Percentiles rank a stretch among this genome's conserved stretches.
phyloP scores from a whole-genome alignment of 1,139 yeast species.

The Saccharomyces pastorianus region DNA sequence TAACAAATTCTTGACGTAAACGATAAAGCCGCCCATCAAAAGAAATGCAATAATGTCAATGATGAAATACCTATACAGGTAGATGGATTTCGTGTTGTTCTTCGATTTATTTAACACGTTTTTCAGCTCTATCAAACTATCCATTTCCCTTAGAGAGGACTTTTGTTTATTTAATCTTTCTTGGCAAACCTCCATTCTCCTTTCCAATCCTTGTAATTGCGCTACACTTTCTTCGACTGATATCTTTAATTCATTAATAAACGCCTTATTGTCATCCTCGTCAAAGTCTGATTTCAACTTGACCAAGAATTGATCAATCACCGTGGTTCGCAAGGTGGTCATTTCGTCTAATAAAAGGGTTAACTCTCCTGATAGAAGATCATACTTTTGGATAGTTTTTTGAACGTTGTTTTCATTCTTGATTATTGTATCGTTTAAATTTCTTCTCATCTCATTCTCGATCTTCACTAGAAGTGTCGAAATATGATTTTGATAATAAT shows the following conservation, averaged over 20 bases:
- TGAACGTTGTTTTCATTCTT: constrained; percentile 14
- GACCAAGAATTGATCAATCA: constrained; percentile 11
- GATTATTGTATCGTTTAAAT: constrained; percentile 10
- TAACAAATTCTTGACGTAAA: constrained; percentile 17
- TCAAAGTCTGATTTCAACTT: constrained; percentile 14
- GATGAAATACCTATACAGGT: constrained; percentile 18
- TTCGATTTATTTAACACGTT: constrained; percentile 20
- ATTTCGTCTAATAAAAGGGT: constrained; percentile 1
- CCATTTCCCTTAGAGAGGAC: constrained; percentile 54
- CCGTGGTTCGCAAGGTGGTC: constrained; percentile 6
- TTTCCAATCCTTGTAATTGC: constrained; percentile 15
- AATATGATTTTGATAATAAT: constrained; percentile 15
- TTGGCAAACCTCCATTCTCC: constrained; percentile 14
- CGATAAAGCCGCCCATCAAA: constrained; percentile 7
- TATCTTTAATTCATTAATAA: constrained; percentile 9
- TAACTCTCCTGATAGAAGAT: constrained; percentile 9
- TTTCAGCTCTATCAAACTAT: constrained; percentile 17
- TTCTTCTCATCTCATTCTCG: constrained; percentile 13
- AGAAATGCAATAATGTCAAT: constrained; percentile 16
- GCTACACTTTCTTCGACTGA: constrained; percentile 10
- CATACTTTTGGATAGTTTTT: constrained; percentile 12
- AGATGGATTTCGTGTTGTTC: constrained; percentile 15
- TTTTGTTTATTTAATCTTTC: constrained; percentile 51
- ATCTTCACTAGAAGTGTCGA: constrained; percentile 13
- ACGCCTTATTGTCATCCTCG: constrained; percentile 11